Evolutionary conservation across 1,284 basidiomycete species (phyloP), one percentile per base, ranked within the genome.

Genomic region (Vanrija sp.): DNA sequence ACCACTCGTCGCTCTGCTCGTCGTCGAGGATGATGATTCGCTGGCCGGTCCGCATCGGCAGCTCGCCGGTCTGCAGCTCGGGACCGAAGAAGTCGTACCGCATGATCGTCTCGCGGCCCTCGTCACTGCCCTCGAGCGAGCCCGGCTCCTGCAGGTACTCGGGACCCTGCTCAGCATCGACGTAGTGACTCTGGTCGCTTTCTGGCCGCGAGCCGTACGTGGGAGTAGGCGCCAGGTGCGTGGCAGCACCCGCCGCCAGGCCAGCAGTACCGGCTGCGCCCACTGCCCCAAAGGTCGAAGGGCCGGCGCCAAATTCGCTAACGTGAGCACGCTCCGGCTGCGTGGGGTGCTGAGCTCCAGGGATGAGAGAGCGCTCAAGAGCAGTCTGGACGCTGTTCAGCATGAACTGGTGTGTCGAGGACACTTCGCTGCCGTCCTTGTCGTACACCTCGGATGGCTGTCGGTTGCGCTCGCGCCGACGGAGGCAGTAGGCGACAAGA

Each of bases 361-460:
- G 55, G 38, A 38, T 43, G 43, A 51, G 50, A 21, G 67, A 69
- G 43, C 65, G 68, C 42, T 71, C 67, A 1, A 74, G 89, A 0
- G 91, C 91, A 2, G 89, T 88, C 65, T 93, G 92, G 74, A 94
- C 90, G 65, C 65, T 91, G 88, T 66, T 87, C 86, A 46, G 93
- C 80, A 57, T 92, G 78, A 45, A 88, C 87, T 29, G 89, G 88
- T 45, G 90, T 84, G 67, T 72, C 21, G 67, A 70, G 10, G 68
- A 69, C 15, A 71, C 87, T 38, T 84, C 83, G 26, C 81, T 80
- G 23, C 86, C 88, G 47, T 89, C 87, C 3, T 88, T 86, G 29
- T 67, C 65, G 7, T 86, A 87, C 46, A 66, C 60, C n/a, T 84
- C 71, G 26, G 58, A 54, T 38, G 58, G 65, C 42, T 45, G 55